phyloP scores from a whole-genome alignment of 495 filamentous ascomycete species.

The Penicillium soppii region DNA sequence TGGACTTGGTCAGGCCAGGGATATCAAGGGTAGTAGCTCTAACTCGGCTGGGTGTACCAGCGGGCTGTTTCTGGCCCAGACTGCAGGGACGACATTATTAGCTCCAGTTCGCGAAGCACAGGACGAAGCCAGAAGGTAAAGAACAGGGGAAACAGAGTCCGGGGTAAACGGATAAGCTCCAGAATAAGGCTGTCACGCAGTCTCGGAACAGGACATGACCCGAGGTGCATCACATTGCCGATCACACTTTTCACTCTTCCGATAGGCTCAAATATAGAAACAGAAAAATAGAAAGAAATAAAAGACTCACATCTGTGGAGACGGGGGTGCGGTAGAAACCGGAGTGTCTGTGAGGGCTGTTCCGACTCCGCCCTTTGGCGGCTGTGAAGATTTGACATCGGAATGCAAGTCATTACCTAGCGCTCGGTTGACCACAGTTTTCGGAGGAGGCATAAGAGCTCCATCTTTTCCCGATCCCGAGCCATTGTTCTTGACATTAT shows the following conservation, averaged over 20 bases:
- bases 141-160: not conserved
- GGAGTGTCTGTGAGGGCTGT: conserved; percentile 66
- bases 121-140: not conserved
- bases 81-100: conserved; percentile 14
- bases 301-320: conserved; percentile 65
- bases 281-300: conserved; percentile 17
- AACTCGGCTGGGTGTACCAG: conserved; percentile 53
- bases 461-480: conserved; percentile 34
- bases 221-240: not conserved
- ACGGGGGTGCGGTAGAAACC: conserved; percentile 64
- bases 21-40: conserved; percentile 86
- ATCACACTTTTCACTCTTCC: conserved; percentile 13
- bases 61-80: conserved; percentile 35
- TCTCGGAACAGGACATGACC: not conserved
- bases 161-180: not conserved
- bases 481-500: conserved; percentile 22
- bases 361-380: conserved; percentile 54
- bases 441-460: conserved; percentile 39
- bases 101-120: not conserved
- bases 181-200: not conserved
- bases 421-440: conserved; percentile 46
- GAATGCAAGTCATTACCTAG: conserved; percentile 50
- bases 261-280: conserved; percentile 15
- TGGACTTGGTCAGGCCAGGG: conserved; percentile 85
- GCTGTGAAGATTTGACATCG: conserved; percentile 43